These are phyloP conservation scores for Sphagnum contortum DNA, from an alignment of 225 moss, liverwort and hornwort genomes.

Conservation along the genomic window DNA sequence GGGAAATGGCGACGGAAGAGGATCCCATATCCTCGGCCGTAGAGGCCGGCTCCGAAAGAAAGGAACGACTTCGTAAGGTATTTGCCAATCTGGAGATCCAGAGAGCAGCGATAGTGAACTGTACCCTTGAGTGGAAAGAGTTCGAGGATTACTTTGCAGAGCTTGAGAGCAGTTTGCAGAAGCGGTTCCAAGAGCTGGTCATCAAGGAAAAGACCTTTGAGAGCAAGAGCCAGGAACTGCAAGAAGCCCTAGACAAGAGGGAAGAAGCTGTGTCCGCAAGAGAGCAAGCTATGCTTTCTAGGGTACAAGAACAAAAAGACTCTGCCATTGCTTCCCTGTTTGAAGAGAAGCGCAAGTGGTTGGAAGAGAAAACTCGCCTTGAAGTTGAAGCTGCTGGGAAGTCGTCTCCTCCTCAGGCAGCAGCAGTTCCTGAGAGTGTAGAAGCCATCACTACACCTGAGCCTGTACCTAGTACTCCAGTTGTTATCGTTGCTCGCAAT, in stretches of 20 bases:
- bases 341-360: constrained; percentile 99
- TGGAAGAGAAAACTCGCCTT: constrained; percentile 90
- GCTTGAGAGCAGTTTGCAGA: constrained; percentile 87
- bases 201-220: constrained; percentile 85
- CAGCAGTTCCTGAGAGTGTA: constrained; percentile 32
- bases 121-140: constrained; percentile 92
- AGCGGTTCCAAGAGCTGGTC: constrained; percentile 79
- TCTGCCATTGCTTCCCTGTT: constrained; percentile 94
- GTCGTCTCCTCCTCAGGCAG: constrained; percentile 27
- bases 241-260: constrained; percentile 61
- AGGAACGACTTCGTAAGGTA: constrained; percentile 91
- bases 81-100: constrained; percentile 88
- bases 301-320: constrained; percentile 99
- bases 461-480: constrained; percentile 44
- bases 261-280: constrained; percentile 83
- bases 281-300: constrained; percentile 94
- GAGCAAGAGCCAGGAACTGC: constrained; percentile 62
- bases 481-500: constrained; percentile 18
- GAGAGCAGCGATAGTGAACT: constrained; percentile 78
- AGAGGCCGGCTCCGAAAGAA: constrained; percentile 73
- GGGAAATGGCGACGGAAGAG: constrained; percentile 15
- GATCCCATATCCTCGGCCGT: constrained; percentile 71
- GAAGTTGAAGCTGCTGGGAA: constrained; percentile 82
- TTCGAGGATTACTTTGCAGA: constrained; percentile 94
- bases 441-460: constrained; percentile 32